Conservation (phyloP, 345 rosid species). For the Draba incana region DNA sequence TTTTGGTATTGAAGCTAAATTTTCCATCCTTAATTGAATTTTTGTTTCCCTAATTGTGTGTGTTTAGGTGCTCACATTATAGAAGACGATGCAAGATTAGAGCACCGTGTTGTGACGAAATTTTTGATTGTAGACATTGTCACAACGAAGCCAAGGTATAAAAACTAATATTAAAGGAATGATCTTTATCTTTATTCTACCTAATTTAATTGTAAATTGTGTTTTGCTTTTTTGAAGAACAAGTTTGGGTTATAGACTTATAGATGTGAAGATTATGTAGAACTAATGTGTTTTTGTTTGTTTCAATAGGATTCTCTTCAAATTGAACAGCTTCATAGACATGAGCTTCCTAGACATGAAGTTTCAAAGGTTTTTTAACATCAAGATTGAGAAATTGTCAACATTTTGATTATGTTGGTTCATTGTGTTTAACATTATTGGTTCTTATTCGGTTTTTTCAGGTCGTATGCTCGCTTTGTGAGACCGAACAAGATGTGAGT, state of each 20-base stretch:
- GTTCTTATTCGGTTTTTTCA: conserved; percentile 31
- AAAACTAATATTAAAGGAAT: conserved; percentile 7
- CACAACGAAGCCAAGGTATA: conserved; percentile 84
- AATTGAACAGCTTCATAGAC: conserved; percentile 53
- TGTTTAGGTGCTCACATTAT: conserved; percentile 77
- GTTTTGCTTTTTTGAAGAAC: neutral
- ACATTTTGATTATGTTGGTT: conserved; percentile 4
- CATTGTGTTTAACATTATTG: neutral
- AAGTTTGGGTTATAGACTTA: neutral
- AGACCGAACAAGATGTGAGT: conserved; percentile 75
- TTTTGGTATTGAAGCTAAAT: conserved; percentile 34
- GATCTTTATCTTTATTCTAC: neutral
- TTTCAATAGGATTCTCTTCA: conserved; percentile 61
- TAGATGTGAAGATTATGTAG: neutral
- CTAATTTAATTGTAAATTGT: too few relatives aligned
- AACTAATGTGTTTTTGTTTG: conserved; percentile 8
- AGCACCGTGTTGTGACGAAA: conserved; percentile 85
- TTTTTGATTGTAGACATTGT: conserved; percentile 89
- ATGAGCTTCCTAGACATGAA: conserved; percentile 81
- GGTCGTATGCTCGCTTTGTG: conserved; percentile 75
- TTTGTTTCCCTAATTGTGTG: neutral
- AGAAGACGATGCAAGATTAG: conserved; percentile 79
- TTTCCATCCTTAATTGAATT: conserved; percentile 1
- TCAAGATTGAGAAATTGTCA: neutral
- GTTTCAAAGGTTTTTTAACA: conserved; percentile 57